Percentiles rank a stretch among this genome's conserved stretches.
phyloP scores from a whole-genome alignment of 257 asterid genomes.

The Penstemon newberryi region DNA sequence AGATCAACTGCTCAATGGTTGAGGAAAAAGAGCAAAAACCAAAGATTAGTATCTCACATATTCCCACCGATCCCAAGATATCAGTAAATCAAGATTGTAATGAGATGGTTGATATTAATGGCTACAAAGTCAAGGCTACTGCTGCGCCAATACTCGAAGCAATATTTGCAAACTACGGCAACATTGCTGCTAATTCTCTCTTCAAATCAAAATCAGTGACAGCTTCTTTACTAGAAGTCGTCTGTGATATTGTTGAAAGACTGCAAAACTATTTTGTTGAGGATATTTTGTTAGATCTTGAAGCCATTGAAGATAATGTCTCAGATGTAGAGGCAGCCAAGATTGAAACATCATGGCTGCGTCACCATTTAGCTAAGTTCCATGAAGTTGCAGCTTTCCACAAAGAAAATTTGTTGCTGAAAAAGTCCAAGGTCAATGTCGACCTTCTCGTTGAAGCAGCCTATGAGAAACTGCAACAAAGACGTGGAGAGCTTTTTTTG shows the following conservation, averaged over 20 bases:
- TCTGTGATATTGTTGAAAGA: not conserved
- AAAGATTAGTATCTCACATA: no score
- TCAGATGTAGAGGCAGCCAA: constrained; percentile 6
- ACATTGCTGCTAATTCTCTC: not conserved
- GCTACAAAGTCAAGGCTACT: constrained; percentile 1
- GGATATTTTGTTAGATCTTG: not conserved
- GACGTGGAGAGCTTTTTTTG: not conserved
- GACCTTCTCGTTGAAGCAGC: not conserved
- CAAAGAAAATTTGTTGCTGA: not conserved
- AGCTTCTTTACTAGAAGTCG: constrained; percentile 10
- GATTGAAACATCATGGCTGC: constrained; percentile 3
- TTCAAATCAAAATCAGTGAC: not conserved
- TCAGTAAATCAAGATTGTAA: no score
- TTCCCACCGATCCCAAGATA: no score
- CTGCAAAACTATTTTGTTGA: not conserved
- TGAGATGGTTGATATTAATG: not conserved
- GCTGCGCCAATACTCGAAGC: constrained; percentile 9
- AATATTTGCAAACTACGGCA: constrained; percentile 7
- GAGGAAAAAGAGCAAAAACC: no score
- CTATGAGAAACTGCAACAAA: not conserved
- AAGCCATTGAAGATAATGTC: not conserved
- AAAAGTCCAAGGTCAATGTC: not conserved
- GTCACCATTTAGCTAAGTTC: not conserved
- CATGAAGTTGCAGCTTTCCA: not conserved
- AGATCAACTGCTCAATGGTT: no score